A percentile compares a stretch with the other conserved stretches of the same genome.
Conservation (phyloP, 257 asterid species). For the Echium plantagineum region DNA sequence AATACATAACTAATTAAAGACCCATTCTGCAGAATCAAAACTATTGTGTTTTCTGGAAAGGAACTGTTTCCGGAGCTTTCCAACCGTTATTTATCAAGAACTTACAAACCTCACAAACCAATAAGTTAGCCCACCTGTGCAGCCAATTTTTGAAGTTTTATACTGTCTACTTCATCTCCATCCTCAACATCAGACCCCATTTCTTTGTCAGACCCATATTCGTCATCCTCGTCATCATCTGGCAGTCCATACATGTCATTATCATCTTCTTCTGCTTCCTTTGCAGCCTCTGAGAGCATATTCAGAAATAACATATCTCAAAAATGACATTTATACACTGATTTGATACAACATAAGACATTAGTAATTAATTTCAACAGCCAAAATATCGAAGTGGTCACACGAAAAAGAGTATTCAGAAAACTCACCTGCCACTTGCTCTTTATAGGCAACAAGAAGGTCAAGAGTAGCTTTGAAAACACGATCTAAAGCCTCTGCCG, state of each 20-base stretch:
- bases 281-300: constrained; percentile 51
- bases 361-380: background rate
- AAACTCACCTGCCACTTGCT: constrained; percentile 76
- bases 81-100: background rate
- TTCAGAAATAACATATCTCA: background rate
- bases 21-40: background rate
- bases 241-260: constrained; percentile 68
- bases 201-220: constrained; percentile 70
- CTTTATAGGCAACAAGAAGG: constrained; percentile 91
- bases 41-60: background rate
- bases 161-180: constrained; percentile 74
- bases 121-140: constrained; percentile 49
- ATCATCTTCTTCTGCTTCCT: constrained; percentile 71
- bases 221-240: constrained; percentile 72
- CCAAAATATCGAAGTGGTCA: background rate
- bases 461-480: constrained; percentile 84
- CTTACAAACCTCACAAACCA: background rate
- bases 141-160: constrained; percentile 72
- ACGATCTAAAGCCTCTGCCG: constrained; percentile 83
- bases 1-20: too few relatives aligned
- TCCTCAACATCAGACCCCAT: constrained; percentile 93
- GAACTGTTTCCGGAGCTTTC: background rate
- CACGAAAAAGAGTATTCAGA: too few relatives aligned
- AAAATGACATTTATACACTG: background rate
- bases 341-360: background rate